Evolutionary conservation across 2,329 filamentous ascomycete species (phyloP), one percentile per base, ranked within the genome.

Genomic region (Diaporthe capsici): DNA sequence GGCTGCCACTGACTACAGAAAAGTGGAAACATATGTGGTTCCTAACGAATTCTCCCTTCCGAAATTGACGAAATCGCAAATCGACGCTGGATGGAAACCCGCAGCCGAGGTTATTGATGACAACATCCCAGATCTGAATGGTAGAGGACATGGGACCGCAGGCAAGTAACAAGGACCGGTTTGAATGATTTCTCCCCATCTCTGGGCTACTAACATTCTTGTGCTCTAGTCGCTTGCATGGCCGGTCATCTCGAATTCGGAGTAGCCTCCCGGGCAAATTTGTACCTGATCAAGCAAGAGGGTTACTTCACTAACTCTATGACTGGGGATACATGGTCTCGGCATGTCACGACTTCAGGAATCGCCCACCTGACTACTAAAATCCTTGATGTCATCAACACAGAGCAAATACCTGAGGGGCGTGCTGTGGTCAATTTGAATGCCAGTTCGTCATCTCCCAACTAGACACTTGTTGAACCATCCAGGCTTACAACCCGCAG

Each of bases 51-150:
- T 61, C 5, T 6, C 17, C 9, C 57, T 75, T 34, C 55, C 44
- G 4, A 75, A 75, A 10, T 42, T 75, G 47, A 49, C 3, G 2
- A 55, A n/a, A 15, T 2, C 34, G 2, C 25, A 53, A 1, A 17
- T 74, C 4, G 37, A 60, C 4, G 9, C 5, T 1, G 73, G 73
- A 22, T 75, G 73, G 73, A 42, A n/a, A 15, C 12, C 6, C 25
- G 44, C 63, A 12, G 17, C 31, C 6, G 47, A 25, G 17, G 22
- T 61, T 4, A 75, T 75, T 37, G 65, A 75, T 55, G 73, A 75
- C 13, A 51, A 70, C 15, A 3, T 60, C 17, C 72, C 51, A 22
- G 34, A 60, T 9, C 3, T 58, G 2, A 17, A 22, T 2, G 47
- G 15, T 8, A 12, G 22, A 9, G 73, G 73, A 3, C 73, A 75